These are phyloP conservation scores for Diplogelasinospora grovesii DNA, from an alignment of 495 filamentous ascomycete species.

Conservation along the genomic window DNA sequence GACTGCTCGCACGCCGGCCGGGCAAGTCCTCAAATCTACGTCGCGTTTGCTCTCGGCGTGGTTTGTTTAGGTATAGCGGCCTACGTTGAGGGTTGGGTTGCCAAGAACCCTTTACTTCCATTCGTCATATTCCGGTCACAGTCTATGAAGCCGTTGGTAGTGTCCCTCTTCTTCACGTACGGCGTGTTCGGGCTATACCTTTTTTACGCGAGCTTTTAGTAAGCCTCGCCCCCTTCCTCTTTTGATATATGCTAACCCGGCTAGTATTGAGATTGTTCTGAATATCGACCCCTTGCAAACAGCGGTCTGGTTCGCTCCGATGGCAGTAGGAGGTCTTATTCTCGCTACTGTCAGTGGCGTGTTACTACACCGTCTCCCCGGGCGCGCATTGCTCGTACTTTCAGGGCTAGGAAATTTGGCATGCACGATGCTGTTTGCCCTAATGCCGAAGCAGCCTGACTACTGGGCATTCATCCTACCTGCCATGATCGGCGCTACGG, in stretches of 20 bases:
- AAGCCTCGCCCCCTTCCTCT: constrained; percentile 24
- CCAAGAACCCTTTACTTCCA: constrained; percentile 65
- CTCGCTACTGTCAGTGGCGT: constrained; percentile 67
- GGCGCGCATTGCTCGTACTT: constrained; percentile 62
- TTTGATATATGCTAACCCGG: constrained; percentile 6
- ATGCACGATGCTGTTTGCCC: constrained; percentile 62
- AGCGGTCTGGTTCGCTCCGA: constrained; percentile 74
- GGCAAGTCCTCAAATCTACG: constrained; percentile 64
- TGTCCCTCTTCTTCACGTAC: constrained; percentile 67
- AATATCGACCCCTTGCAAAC: constrained; percentile 33
- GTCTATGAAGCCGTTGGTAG: constrained; percentile 60
- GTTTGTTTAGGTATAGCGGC: constrained; percentile 50
- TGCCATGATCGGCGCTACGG: constrained; percentile 71
- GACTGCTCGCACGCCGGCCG: constrained; percentile 68
- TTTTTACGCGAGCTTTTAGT: constrained; percentile 76
- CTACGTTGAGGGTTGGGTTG: constrained; percentile 75
- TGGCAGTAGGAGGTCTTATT: constrained; percentile 68
- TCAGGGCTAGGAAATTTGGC: constrained; percentile 59
- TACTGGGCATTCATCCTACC: constrained; percentile 67
- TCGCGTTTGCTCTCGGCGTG: constrained; percentile 53
- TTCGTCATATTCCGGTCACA: constrained; percentile 66
- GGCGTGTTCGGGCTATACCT: constrained; percentile 71
- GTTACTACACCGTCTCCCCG: constrained; percentile 68
- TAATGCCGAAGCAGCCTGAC: constrained; percentile 54
- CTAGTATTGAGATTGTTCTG: neutral